Evolutionary conservation across 2,329 filamentous ascomycete species (phyloP).

Genomic region (Truncatella angustata): DNA sequence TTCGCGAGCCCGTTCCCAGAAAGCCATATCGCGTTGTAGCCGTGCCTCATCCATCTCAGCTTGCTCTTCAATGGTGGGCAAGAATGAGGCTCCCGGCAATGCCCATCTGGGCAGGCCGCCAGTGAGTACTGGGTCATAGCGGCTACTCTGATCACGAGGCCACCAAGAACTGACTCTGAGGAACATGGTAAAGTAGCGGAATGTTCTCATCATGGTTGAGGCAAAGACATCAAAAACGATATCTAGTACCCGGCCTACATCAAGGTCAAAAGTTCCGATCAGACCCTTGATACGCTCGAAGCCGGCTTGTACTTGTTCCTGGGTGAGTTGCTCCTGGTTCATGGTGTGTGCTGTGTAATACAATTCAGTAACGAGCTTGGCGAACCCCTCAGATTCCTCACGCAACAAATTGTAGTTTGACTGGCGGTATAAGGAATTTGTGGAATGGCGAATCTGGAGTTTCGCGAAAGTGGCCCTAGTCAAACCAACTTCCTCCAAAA

Average conservation of each 20-base stretch:
- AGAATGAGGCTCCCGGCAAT: slow-evolving; percentile 52
- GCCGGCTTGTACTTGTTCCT: slow-evolving; percentile 75
- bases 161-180: slow-evolving; percentile 94
- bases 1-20: slow-evolving; percentile 79
- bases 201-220: slow-evolving; percentile 87
- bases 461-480: slow-evolving; percentile 82
- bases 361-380: slow-evolving; percentile 92
- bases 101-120: slow-evolving; percentile 84
- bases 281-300: slow-evolving; percentile 92
- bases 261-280: slow-evolving; percentile 94
- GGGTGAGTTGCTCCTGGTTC: slow-evolving; percentile 64
- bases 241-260: slow-evolving; percentile 91
- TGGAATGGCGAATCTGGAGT: slow-evolving; percentile 84
- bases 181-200: slow-evolving; percentile 91
- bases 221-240: slow-evolving; percentile 95
- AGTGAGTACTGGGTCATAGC: slow-evolving; percentile 42
- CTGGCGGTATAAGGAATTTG: slow-evolving; percentile 90
- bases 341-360: slow-evolving; percentile 75
- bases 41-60: slow-evolving; percentile 54
- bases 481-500: slow-evolving; percentile 74
- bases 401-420: slow-evolving; percentile 94
- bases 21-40: slow-evolving; percentile 66
- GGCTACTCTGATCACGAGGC: slow-evolving; percentile 63
- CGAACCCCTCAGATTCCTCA: slow-evolving; percentile 95
- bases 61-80: slow-evolving; percentile 58